Evolutionary conservation across 768 basidiomycete genomes (phyloP).

Genomic region (Amanita exitialis): DNA sequence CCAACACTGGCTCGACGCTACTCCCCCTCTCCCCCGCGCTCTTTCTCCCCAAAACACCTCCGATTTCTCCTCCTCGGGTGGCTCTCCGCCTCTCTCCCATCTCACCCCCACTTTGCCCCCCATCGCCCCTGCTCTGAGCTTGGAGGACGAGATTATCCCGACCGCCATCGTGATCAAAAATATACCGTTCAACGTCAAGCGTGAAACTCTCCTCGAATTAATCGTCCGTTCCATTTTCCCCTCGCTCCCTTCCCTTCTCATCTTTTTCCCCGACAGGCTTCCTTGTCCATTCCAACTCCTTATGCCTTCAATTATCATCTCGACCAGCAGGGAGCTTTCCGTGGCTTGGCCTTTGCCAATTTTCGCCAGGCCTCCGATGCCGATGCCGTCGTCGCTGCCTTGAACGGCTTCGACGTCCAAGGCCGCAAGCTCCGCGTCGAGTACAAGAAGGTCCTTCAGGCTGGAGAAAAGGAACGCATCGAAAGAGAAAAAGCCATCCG

Average conservation of each 20-base stretch:
- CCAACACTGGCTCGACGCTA: slow-evolving; percentile 84
- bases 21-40: slow-evolving; percentile 61
- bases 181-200: slow-evolving; percentile 98
- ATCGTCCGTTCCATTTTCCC: slow-evolving; percentile 54
- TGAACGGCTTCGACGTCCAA: slow-evolving; percentile 94
- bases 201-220: slow-evolving; percentile 91
- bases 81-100: slow-evolving; percentile 60
- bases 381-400: slow-evolving; percentile 88
- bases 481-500: slow-evolving; percentile 98
- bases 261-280: slow-evolving; percentile 43
- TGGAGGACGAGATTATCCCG: slow-evolving; percentile 91
- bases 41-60: slow-evolving; percentile 83
- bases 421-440: slow-evolving; percentile 97
- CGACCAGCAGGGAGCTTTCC: slow-evolving; percentile 92
- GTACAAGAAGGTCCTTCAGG: slow-evolving; percentile 99
- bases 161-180: slow-evolving; percentile 99
- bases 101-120: slow-evolving; percentile 36
- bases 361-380: slow-evolving; percentile 89
- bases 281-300: slow-evolving; percentile 88
- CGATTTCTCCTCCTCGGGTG: slow-evolving; percentile 81
- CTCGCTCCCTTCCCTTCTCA: slow-evolving; percentile 6
- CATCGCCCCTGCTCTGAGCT: slow-evolving; percentile 38
- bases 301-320: slow-evolving; percentile 99
- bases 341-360: slow-evolving; percentile 97
- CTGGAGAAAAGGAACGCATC: slow-evolving; percentile 97